Percentiles rank a stretch among this genome's conserved stretches.
phyloP scores from a whole-genome alignment of 2,329 filamentous ascomycete genomes.

The Periconia digitata region DNA sequence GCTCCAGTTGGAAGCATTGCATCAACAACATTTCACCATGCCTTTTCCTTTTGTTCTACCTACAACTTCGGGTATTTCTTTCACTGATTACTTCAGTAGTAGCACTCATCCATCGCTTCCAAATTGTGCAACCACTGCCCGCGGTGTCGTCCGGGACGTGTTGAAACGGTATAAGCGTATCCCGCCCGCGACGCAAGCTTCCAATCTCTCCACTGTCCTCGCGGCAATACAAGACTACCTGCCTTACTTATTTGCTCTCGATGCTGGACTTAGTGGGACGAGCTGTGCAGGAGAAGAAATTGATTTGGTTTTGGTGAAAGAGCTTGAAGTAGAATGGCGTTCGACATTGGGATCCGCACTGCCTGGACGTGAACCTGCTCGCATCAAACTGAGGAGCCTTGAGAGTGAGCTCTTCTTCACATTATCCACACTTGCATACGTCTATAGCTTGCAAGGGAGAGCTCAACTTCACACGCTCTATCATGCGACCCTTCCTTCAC shows the following conservation, averaged over 20 bases:
- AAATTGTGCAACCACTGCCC: conserved; percentile 77
- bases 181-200: conserved; percentile 67
- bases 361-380: conserved; percentile 59
- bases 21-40: conserved; percentile 56
- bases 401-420: conserved; percentile 83
- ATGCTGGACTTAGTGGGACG: conserved; percentile 66
- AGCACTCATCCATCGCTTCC: conserved; percentile 88
- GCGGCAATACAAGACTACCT: conserved; percentile 75
- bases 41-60: conserved; percentile 86
- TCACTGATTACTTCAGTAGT: conserved; percentile 74
- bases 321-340: conserved; percentile 77
- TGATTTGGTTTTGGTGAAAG: conserved; percentile 66
- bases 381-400: conserved; percentile 71
- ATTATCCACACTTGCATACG: conserved; percentile 74
- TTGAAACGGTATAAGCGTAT: conserved; percentile 90
- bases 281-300: conserved; percentile 62
- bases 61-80: conserved; percentile 84
- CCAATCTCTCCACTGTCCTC: conserved; percentile 70
- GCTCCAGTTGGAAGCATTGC: conserved; percentile 10
- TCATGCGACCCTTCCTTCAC: conserved; percentile 54
- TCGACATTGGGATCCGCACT: conserved; percentile 70
- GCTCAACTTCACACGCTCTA: conserved; percentile 73
- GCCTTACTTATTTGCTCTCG: conserved; percentile 78
- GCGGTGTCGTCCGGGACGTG: conserved; percentile 77
- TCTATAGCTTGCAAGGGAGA: conserved; percentile 72